A percentile compares a stretch with the other conserved stretches of the same genome.
These are phyloP conservation scores for Lagenaria siceraria DNA, from an alignment of 306 rosid species.

Conservation along the genomic window DNA sequence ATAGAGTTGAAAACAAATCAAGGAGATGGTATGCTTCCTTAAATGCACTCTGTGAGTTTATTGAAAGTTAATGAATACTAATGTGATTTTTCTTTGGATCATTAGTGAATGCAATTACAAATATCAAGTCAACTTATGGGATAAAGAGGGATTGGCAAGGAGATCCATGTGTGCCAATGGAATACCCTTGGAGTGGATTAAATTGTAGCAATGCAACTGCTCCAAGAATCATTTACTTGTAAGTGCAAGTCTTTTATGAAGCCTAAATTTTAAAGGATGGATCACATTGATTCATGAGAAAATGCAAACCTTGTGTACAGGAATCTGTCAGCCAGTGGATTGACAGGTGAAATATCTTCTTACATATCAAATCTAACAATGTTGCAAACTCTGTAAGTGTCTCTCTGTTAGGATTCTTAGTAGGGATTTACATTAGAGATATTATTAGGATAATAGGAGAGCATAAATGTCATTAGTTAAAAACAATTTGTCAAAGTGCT, in stretches of 20 bases:
- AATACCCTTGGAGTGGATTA: neutral
- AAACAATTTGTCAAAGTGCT: neutral
- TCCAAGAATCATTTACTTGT: slow-evolving; percentile 35
- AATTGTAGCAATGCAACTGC: neutral
- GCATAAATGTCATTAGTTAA: neutral
- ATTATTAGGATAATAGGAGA: neutral
- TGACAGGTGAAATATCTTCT: slow-evolving; percentile 23
- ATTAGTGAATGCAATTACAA: slow-evolving; percentile 35
- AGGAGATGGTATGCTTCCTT: slow-evolving; percentile 3
- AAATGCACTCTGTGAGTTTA: neutral
- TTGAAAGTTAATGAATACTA: neutral
- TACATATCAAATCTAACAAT: slow-evolving; percentile 22
- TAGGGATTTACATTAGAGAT: neutral
- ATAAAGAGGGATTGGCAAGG: slow-evolving; percentile 9
- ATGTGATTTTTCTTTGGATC: slow-evolving; percentile 1
- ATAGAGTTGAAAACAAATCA: neutral
- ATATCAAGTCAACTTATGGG: slow-evolving; percentile 24
- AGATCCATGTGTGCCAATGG: slow-evolving; percentile 2
- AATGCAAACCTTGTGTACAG: slow-evolving; percentile 16
- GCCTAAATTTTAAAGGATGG: neutral
- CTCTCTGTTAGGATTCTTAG: neutral
- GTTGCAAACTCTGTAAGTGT: slow-evolving; percentile 38
- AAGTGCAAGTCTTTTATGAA: slow-evolving; percentile 8
- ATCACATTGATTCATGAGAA: neutral
- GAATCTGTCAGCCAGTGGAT: slow-evolving; percentile 32